Evolutionary conservation across 1,284 basidiomycete genomes (phyloP).

Genomic region (Pseudozyma pruni): DNA sequence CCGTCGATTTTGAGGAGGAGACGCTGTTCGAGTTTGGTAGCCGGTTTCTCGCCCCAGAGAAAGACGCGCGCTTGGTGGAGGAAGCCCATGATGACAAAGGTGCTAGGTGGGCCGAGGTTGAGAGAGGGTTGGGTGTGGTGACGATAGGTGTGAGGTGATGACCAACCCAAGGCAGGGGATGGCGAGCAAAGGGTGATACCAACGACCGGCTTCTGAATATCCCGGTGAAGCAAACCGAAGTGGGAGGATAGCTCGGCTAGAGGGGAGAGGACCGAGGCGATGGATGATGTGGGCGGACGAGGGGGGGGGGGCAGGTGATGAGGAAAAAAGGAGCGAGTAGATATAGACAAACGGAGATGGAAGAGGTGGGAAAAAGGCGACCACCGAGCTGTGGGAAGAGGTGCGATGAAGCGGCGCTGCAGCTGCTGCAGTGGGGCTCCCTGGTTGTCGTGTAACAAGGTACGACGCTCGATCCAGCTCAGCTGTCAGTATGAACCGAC

Average conservation of each 20-base stretch:
- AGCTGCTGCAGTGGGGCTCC: too few species aligned
- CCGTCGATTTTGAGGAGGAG: conserved; percentile 49
- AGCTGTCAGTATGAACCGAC: too few species aligned
- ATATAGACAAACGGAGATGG: background rate
- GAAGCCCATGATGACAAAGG: conserved; percentile 22
- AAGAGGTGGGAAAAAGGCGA: too few species aligned
- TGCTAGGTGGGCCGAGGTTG: background rate
- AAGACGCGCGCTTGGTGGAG: conserved; percentile 36
- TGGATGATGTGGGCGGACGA: conserved; percentile 1
- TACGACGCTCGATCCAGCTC: too few species aligned
- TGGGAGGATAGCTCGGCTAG: background rate
- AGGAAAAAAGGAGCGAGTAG: background rate
- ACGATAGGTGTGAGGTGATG: background rate
- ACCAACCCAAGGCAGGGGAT: background rate
- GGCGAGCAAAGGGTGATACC: too few species aligned
- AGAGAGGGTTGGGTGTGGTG: background rate
- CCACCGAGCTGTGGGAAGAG: too few species aligned
- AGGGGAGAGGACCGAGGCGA: background rate
- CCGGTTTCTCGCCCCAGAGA: conserved; percentile 45
- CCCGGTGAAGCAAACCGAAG: too few species aligned
- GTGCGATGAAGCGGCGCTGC: too few species aligned
- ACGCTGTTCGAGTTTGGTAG: conserved; percentile 32
- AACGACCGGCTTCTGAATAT: too few species aligned
- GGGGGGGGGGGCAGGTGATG: background rate
- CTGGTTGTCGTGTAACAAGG: too few species aligned